Evolutionary conservation across 805 yeast genomes (phyloP).

Genomic region (Myxozyma udenii): DNA sequence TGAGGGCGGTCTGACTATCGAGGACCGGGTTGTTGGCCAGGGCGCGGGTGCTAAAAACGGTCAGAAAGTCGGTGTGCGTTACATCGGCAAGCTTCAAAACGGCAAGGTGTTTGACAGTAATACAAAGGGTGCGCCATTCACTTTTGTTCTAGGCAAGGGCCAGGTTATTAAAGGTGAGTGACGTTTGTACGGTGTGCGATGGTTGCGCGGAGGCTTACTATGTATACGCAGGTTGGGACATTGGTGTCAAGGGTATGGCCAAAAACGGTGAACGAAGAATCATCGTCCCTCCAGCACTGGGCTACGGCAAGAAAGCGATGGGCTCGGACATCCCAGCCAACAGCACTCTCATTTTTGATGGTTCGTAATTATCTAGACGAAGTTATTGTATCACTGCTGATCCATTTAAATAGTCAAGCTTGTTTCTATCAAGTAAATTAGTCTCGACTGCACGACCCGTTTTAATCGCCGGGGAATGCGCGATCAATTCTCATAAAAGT

Average conservation of each 20-base stretch:
- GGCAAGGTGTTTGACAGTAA: constrained; percentile 97
- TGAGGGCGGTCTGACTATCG: constrained; percentile 89
- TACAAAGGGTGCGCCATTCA: constrained; percentile 94
- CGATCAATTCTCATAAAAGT: too few relatives aligned
- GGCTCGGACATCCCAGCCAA: constrained; percentile 95
- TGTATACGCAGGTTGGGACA: constrained; percentile 58
- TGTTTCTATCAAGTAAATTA: constrained; percentile 13
- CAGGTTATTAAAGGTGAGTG: constrained; percentile 86
- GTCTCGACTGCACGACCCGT: neutral
- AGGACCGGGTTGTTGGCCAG: constrained; percentile 85
- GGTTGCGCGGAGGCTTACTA: neutral
- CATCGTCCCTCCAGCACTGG: constrained; percentile 91
- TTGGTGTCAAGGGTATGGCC: constrained; percentile 98
- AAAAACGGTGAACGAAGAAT: constrained; percentile 99
- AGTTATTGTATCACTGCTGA: too few relatives aligned
- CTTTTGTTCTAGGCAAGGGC: constrained; percentile 88
- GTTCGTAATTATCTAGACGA: constrained; percentile 1
- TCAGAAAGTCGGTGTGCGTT: constrained; percentile 90
- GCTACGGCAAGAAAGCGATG: constrained; percentile 88
- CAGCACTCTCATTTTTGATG: constrained; percentile 94
- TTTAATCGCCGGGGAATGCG: too few relatives aligned
- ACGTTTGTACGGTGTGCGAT: neutral
- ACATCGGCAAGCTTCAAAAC: constrained; percentile 94
- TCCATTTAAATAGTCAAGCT: constrained; percentile 17
- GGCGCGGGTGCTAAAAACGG: constrained; percentile 88